Evolutionary conservation across 306 rosid genomes (phyloP), one percentile per base, ranked within the genome.

Genomic region (Rubus parviflorus): DNA sequence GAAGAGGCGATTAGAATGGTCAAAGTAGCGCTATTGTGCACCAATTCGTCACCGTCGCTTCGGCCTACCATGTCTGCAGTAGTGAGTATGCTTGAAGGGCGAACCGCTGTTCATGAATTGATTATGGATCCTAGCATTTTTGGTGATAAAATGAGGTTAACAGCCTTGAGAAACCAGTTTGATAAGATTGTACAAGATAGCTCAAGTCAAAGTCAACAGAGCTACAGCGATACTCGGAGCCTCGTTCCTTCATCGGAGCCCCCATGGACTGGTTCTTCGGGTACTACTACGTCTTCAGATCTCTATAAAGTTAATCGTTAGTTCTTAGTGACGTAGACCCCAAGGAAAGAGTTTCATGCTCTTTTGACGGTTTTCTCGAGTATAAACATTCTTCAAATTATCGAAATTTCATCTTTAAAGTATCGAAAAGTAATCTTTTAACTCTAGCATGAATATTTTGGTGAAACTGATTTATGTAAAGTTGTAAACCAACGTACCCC

Each of bases 1-100:
- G 75, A 67, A 68, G 64, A 67, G 79, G 74, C 51, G 15, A 66
- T 56, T 6, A 43, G 37, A 35, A 64, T 51, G 11, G 38, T 57
- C 37, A 80, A 80, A 54, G 70, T 74, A 40, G 83, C 83, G 45
- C 70, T 74, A 0, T 38, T 74, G 2, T 80, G 83, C 51, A 68
- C 75, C 64, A 80, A 74, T 47, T 68, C 83, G 14, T 56, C 79
- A 30, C 47, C 83, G 22, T 3, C 42, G 14, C 37, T 70, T 12
- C 64, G 83, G 79, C 83, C 83, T 42, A 56, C 52, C 30, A 80
- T 80, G 67, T 75, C 64, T 35, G 60, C 47, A 14, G 83, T 42
- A 17, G 69, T 80, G 30, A 52, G 69, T 40, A 75, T 74, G 80
- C 76, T 80, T 23, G 25, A 75, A 58, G 80, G 71, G 10, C 74